These are phyloP conservation scores for Penicillium dipodomyicola DNA, from an alignment of 495 filamentous ascomycete genomes.

Conservation along the genomic window DNA sequence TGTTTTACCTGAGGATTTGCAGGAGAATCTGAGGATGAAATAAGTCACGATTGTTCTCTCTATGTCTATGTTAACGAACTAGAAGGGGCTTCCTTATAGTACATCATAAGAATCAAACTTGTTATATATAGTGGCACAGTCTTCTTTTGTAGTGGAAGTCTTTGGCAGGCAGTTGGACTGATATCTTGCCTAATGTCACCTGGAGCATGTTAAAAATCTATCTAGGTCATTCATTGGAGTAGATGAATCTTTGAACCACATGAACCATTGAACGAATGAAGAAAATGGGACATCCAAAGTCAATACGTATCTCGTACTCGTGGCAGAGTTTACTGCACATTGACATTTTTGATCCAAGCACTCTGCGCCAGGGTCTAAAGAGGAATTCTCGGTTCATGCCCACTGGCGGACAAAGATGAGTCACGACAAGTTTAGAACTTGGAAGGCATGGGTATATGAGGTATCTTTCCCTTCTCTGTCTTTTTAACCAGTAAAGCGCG, in stretches of 20 bases:
- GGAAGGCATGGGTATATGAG: background rate
- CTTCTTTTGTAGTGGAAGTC: no score
- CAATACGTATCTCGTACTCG: no score
- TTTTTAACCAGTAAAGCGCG: background rate
- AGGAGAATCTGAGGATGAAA: constrained; percentile 12
- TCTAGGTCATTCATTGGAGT: no score
- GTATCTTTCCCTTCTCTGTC: background rate
- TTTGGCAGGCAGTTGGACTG: no score
- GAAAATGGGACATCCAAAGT: no score
- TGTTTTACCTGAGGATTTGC: constrained; percentile 39
- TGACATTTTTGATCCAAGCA: background rate
- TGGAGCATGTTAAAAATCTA: no score
- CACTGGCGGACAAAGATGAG: background rate
- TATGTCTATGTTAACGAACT: background rate
- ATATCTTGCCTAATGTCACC: no score
- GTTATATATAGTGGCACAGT: no score
- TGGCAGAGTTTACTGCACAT: no score
- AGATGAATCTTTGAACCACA: no score
- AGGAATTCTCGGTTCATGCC: background rate
- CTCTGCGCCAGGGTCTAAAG: no score
- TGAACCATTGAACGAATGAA: no score
- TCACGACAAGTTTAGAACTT: background rate
- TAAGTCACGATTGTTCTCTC: background rate
- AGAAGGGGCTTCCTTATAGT: background rate
- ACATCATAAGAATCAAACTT: background rate